These are phyloP conservation scores for Drechslera avenae DNA, from an alignment of 2,329 filamentous ascomycete species.

Conservation along the genomic window DNA sequence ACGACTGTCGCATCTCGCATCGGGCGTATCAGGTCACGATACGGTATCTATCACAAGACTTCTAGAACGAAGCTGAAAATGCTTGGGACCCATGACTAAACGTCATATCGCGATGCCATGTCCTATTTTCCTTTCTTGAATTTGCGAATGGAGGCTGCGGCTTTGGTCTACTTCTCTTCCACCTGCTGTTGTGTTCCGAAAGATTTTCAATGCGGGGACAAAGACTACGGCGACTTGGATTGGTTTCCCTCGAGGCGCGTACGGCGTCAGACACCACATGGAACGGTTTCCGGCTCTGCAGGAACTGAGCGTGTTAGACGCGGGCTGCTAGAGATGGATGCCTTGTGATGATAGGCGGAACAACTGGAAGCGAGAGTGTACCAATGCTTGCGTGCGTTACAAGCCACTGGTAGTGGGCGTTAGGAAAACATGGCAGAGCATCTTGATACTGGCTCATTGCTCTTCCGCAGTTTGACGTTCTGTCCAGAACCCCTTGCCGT, in stretches of 20 bases:
- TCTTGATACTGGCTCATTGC: slow-evolving; percentile 5
- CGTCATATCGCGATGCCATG: slow-evolving; percentile 1
- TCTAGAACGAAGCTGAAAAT: slow-evolving; percentile 16
- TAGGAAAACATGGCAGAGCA: neutral
- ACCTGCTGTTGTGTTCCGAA: no score
- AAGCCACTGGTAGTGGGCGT: neutral
- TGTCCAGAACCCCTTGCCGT: slow-evolving; percentile 59
- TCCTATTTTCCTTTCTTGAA: neutral
- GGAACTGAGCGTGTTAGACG: neutral
- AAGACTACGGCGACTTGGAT: no score
- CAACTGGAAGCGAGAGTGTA: neutral
- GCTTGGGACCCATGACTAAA: slow-evolving; percentile 1
- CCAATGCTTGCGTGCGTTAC: neutral
- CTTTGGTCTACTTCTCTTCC: no score
- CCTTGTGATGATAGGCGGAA: neutral
- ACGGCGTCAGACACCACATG: no score
- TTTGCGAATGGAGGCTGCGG: no score
- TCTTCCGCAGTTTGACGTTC: slow-evolving; percentile 34
- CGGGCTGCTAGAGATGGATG: neutral
- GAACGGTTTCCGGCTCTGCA: neutral
- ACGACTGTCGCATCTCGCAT: slow-evolving; percentile 3
- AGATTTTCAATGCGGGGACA: no score
- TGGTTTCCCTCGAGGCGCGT: no score
- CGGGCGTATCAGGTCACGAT: slow-evolving; percentile 10
- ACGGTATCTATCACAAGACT: neutral